Percentiles rank a stretch among this genome's conserved stretches.
These are phyloP conservation scores for Incumbomyces lentus DNA, from an alignment of 2,329 filamentous ascomycete species.

Conservation along the genomic window DNA sequence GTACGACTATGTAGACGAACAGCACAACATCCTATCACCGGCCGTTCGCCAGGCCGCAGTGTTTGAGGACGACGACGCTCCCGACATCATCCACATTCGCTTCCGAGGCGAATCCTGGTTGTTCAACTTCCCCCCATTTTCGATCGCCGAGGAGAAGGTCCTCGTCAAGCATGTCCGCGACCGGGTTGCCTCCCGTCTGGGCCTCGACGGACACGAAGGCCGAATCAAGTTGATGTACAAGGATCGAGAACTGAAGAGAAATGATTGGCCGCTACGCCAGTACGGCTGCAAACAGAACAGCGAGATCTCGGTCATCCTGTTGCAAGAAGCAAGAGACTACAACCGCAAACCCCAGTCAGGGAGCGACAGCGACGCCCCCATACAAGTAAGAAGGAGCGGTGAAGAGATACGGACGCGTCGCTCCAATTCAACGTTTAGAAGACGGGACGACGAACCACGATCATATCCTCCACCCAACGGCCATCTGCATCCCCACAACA, in stretches of 20 bases:
- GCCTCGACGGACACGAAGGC: constrained; percentile 23
- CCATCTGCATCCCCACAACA: constrained; percentile 5
- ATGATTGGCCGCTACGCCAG: constrained; percentile 29
- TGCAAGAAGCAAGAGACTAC: constrained; percentile 13
- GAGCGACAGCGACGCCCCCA: constrained; percentile 14
- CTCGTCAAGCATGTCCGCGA: constrained; percentile 33
- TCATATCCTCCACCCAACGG: constrained; percentile 6
- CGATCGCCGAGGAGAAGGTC: constrained; percentile 36
- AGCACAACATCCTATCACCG: constrained; percentile 1
- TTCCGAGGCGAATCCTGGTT: constrained; percentile 33
- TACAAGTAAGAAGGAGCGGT: neutral
- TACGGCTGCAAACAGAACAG: constrained; percentile 40
- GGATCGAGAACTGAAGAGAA: constrained; percentile 34
- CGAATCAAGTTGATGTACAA: constrained; percentile 38
- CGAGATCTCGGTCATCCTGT: constrained; percentile 31
- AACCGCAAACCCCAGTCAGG: constrained; percentile 15
- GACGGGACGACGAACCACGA: constrained; percentile 6
- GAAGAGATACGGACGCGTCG: constrained; percentile 10
- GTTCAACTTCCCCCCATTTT: constrained; percentile 36
- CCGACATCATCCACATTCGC: constrained; percentile 35
- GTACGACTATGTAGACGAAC: constrained; percentile 7
- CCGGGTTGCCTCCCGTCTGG: constrained; percentile 29
- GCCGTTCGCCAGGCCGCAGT: neutral
- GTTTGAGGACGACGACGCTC: constrained; percentile 25
- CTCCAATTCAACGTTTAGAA: constrained; percentile 7